These are phyloP conservation scores for Mortierella sp. DNA, from an alignment of 371 early-diverging fungal species.

Conservation along the genomic window DNA sequence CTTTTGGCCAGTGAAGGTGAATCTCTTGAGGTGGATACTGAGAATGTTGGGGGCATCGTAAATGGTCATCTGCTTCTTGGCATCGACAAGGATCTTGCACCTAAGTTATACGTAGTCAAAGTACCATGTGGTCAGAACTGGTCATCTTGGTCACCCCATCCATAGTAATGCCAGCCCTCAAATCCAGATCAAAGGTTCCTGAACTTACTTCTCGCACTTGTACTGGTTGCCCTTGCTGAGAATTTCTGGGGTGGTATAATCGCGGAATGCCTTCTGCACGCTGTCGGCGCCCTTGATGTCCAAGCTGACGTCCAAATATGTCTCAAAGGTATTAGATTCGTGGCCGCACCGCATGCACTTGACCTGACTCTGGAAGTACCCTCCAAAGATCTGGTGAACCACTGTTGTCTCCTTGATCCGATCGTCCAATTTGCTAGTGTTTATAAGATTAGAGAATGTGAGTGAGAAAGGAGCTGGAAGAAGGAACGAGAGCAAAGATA, in stretches of 20 bases:
- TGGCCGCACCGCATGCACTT: conserved; percentile 81
- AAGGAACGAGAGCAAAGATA: not conserved
- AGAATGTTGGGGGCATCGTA: conserved; percentile 77
- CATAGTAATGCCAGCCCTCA: not conserved
- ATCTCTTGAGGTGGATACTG: conserved; percentile 85
- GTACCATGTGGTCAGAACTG: not conserved
- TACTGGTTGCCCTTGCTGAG: conserved; percentile 74
- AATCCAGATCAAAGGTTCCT: not conserved
- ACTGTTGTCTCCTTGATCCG: conserved; percentile 82
- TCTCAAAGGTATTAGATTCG: conserved; percentile 82
- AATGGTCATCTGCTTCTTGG: conserved; percentile 85
- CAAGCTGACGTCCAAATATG: conserved; percentile 83
- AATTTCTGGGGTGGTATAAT: conserved; percentile 76
- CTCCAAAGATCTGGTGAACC: conserved; percentile 87
- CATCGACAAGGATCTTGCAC: conserved; percentile 80
- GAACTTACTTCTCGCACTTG: conserved; percentile 69
- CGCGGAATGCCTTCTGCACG: conserved; percentile 75
- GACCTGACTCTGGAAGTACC: conserved; percentile 83
- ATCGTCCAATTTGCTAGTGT: conserved; percentile 68
- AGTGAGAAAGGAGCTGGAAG: not conserved
- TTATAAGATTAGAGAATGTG: not conserved
- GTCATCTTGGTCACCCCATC: not conserved
- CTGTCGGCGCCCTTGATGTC: conserved; percentile 76
- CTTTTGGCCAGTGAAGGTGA: conserved; percentile 78
- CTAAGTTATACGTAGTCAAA: conserved; percentile 7